Percentiles rank a stretch among this genome's conserved stretches.
These are phyloP conservation scores for Purshia tridentata DNA, from an alignment of 306 rosid genomes.

Conservation along the genomic window DNA sequence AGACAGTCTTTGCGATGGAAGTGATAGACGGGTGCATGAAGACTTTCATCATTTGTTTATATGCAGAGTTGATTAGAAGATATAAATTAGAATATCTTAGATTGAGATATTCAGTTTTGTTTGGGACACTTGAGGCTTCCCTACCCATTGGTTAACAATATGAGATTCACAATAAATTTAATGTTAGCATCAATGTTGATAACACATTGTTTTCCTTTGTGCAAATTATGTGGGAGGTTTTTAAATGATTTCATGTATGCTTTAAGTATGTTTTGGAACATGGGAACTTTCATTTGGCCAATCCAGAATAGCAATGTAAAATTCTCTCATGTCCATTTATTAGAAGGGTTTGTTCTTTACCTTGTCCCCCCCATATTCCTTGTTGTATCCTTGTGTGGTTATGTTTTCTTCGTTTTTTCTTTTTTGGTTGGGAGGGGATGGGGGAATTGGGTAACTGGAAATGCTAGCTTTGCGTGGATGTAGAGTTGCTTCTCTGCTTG, in stretches of 20 bases:
- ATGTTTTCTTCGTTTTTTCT: neutral
- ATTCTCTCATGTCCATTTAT: neutral
- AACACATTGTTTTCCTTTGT: neutral
- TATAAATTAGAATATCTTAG: conserved; percentile 22
- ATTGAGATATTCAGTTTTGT: conserved; percentile 18
- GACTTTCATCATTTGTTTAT: neutral
- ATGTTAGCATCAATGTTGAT: neutral
- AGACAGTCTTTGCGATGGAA: conserved; percentile 89
- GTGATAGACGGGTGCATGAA: conserved; percentile 33
- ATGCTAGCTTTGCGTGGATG: too few species aligned
- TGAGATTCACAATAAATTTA: conserved; percentile 3
- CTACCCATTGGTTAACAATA: conserved; percentile 8
- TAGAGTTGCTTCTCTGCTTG: too few species aligned
- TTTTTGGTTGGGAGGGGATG: neutral
- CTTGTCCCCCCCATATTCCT: neutral
- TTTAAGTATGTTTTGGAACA: neutral
- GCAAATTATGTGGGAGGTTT: neutral
- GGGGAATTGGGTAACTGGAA: neutral
- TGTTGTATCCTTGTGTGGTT: neutral
- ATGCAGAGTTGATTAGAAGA: conserved; percentile 8
- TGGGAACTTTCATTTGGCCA: neutral
- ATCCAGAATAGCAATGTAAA: too few species aligned
- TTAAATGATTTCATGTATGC: neutral
- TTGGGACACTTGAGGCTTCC: conserved; percentile 2
- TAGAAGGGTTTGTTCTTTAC: neutral